A percentile compares a stretch with the other conserved stretches of the same genome.
Conservation (phyloP, 176 grass and related monocot species). For the Hordeum marinum region DNA sequence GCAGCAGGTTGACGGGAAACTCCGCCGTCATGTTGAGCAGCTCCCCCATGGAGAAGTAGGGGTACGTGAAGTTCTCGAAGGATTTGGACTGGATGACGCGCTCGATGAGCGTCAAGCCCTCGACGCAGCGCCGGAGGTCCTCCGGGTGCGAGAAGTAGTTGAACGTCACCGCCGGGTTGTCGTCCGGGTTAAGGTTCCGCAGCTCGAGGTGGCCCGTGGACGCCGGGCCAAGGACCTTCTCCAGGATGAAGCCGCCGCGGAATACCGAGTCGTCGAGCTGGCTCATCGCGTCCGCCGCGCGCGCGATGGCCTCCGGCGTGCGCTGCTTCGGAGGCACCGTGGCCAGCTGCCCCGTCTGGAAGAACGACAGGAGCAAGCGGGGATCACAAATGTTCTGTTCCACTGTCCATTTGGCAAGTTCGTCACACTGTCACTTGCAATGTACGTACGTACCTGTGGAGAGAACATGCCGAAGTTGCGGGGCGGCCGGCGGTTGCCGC, state of each 20-base stretch:
- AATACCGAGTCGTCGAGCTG: slow-evolving; percentile 42
- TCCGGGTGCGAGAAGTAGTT: slow-evolving; percentile 85
- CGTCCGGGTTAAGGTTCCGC: slow-evolving; percentile 56
- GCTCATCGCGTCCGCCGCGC: slow-evolving; percentile 40
- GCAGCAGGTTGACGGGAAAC: slow-evolving; percentile 60
- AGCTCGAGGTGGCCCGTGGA: slow-evolving; percentile 71
- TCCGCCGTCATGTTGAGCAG: slow-evolving; percentile 54
- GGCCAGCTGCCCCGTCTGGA: slow-evolving; percentile 61
- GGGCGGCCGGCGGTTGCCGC: not conserved
- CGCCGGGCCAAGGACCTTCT: slow-evolving; percentile 70
- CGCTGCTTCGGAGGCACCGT: slow-evolving; percentile 73
- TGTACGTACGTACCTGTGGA: slow-evolving; percentile 41
- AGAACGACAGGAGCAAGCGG: not conserved
- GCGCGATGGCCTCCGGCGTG: slow-evolving; percentile 62
- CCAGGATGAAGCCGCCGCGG: slow-evolving; percentile 72
- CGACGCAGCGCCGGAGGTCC: slow-evolving; percentile 65
- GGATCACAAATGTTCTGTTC: too few species aligned
- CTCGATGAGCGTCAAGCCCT: slow-evolving; percentile 53
- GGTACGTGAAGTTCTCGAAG: slow-evolving; percentile 50
- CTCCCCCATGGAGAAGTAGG: slow-evolving; percentile 28
- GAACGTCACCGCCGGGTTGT: slow-evolving; percentile 88
- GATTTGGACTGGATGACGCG: slow-evolving; percentile 43
- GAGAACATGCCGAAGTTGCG: slow-evolving; percentile 85
- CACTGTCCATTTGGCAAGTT: not conserved
- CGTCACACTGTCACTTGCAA: not conserved